phyloP scores from a whole-genome alignment of 768 basidiomycete genomes.

The Pseudohyphozyma bogoriensis region DNA sequence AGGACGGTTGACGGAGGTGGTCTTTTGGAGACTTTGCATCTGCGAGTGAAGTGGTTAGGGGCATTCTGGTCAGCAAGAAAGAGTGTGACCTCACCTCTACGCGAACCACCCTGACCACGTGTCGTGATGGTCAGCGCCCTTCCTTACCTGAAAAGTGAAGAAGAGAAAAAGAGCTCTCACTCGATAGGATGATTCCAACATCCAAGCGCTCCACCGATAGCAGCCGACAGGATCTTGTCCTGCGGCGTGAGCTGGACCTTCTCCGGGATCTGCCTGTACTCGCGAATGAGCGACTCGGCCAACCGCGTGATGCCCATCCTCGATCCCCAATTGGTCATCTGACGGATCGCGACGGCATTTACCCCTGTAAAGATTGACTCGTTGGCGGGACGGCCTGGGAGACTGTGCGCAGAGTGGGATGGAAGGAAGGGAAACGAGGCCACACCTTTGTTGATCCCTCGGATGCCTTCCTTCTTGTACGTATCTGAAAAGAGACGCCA shows the following conservation, averaged over 20 bases:
- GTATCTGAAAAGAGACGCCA: constrained; percentile 90
- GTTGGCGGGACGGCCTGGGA: no score
- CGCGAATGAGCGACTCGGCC: neutral
- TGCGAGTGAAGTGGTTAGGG: no score
- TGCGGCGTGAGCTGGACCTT: constrained; percentile 56
- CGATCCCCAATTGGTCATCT: constrained; percentile 46
- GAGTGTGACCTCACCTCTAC: constrained; percentile 55
- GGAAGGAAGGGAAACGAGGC: no score
- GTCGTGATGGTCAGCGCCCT: no score
- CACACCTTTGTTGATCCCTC: constrained; percentile 97
- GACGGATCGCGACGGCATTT: constrained; percentile 49
- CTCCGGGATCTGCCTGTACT: constrained; percentile 47
- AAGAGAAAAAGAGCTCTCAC: no score
- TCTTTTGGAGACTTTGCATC: constrained; percentile 60
- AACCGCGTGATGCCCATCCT: constrained; percentile 41
- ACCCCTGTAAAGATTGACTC: no score
- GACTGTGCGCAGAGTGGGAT: no score
- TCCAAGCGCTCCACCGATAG: constrained; percentile 75
- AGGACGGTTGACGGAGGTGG: constrained; percentile 57
- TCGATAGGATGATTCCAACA: constrained; percentile 69
- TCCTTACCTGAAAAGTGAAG: no score
- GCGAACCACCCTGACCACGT: no score
- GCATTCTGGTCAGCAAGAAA: neutral
- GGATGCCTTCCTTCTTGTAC: constrained; percentile 80
- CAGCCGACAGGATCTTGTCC: constrained; percentile 81